Conservation (phyloP, 2,329 filamentous ascomycete species). For the Scytalidium lignicola region DNA sequence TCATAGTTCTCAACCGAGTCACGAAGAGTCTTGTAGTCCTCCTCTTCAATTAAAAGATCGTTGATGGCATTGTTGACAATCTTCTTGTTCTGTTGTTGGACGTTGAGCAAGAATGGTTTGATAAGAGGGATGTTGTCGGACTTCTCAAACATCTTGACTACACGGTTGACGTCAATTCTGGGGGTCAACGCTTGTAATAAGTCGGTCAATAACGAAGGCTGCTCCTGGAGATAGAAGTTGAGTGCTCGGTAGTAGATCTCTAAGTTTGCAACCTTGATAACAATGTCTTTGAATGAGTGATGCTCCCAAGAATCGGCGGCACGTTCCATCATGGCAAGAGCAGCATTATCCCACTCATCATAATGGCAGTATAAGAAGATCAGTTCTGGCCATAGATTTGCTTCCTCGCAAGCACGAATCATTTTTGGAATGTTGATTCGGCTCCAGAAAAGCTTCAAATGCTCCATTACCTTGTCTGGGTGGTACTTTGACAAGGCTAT, state of each 20-base stretch:
- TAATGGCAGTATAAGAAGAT: constrained; percentile 99
- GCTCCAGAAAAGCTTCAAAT: constrained; percentile 97
- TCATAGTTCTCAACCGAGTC: constrained; percentile 99
- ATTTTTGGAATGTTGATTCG: constrained; percentile 97
- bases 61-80: constrained; percentile 98
- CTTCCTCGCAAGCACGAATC: constrained; percentile 88
- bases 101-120: constrained; percentile 96
- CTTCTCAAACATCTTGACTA: constrained; percentile 99
- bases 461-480: constrained; percentile 95
- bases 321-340: constrained; percentile 95
- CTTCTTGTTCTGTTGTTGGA: constrained; percentile 96
- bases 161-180: constrained; percentile 94
- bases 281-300: constrained; percentile 98
- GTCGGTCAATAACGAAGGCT: constrained; percentile 93
- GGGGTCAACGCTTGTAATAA: constrained; percentile 86
- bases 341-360: constrained; percentile 96
- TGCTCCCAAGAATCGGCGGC: constrained; percentile 98
- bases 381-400: constrained; percentile 93
- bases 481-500: constrained; percentile 93
- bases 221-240: constrained; percentile 96
- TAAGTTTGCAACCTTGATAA: constrained; percentile 95
- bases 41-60: constrained; percentile 94
- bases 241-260: constrained; percentile 98
- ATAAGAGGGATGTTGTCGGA: constrained; percentile 97
- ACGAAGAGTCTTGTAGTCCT: constrained; percentile 96